Conservation (phyloP, 208 protist species). For the Tetramitus jugosus region DNA sequence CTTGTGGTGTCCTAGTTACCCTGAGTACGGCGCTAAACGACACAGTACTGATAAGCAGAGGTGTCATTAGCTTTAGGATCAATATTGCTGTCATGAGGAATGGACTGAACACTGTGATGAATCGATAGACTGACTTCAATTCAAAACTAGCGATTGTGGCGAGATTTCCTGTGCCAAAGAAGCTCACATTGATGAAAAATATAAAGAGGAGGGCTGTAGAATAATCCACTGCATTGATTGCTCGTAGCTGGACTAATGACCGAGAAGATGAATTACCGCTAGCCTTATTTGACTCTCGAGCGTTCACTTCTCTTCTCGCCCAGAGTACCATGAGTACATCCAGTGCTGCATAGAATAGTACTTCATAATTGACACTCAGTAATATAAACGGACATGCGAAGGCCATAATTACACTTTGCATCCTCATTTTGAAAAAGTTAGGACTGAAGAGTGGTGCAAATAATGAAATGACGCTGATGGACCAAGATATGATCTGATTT, state of each 20-base stretch:
- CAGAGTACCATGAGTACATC: background rate
- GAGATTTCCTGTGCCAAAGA: constrained; percentile 39
- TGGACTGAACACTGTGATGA: constrained; percentile 29
- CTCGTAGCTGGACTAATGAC: background rate
- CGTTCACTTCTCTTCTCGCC: background rate
- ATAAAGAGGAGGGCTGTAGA: constrained; percentile 9
- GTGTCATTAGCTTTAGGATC: constrained; percentile 32
- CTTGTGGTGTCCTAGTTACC: background rate
- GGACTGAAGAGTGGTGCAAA: background rate
- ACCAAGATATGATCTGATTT: background rate
- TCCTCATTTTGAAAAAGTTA: background rate
- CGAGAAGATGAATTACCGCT: background rate
- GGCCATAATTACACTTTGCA: background rate
- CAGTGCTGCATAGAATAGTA: constrained; percentile 15
- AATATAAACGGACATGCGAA: constrained; percentile 24
- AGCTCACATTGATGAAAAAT: constrained; percentile 29
- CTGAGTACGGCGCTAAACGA: constrained; percentile 9
- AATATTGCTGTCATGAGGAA: constrained; percentile 30
- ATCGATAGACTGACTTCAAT: constrained; percentile 27
- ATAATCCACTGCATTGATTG: background rate
- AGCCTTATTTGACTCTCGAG: background rate
- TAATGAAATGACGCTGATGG: background rate
- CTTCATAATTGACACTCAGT: constrained; percentile 32
- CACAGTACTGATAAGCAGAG: constrained; percentile 14
- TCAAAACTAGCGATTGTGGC: constrained; percentile 34